Evolutionary conservation across 345 rosid genomes (phyloP).

Genomic region (Populus deltoides): DNA sequence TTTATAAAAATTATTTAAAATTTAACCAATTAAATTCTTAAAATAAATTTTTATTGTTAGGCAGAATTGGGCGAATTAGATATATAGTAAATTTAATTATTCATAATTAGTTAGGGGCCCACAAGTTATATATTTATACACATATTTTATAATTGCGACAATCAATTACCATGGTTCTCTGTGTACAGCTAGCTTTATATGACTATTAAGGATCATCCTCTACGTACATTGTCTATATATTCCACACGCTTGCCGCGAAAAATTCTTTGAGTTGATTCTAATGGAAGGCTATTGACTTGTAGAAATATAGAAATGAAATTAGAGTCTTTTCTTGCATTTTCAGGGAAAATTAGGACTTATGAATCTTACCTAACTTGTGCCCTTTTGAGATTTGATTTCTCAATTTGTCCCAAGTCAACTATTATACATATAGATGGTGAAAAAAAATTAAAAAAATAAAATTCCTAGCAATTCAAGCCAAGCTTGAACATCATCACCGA

Average conservation of each 20-base stretch:
- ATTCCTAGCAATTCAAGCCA: too few relatives aligned
- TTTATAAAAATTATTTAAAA: too few relatives aligned
- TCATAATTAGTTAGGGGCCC: conserved; percentile 3
- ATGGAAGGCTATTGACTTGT: background rate
- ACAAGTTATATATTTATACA: background rate
- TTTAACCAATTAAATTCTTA: too few relatives aligned
- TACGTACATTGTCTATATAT: background rate
- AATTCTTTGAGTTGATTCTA: background rate
- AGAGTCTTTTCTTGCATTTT: background rate
- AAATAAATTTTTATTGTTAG: background rate
- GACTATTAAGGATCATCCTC: background rate
- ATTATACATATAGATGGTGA: too few relatives aligned
- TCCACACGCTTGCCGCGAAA: background rate
- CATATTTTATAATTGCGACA: background rate
- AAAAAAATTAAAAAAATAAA: too few relatives aligned
- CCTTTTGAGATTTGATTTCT: background rate
- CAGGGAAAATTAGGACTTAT: background rate
- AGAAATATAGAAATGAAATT: background rate
- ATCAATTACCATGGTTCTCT: background rate
- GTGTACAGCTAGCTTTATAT: background rate
- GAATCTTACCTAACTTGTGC: conserved; percentile 12
- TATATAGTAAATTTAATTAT: background rate
- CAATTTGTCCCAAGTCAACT: conserved; percentile 3
- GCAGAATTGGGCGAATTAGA: background rate
- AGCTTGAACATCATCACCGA: too few relatives aligned